These are phyloP conservation scores for Cryptosporidium xiaoi DNA, from an alignment of 169 alveolate species.

Conservation along the genomic window DNA sequence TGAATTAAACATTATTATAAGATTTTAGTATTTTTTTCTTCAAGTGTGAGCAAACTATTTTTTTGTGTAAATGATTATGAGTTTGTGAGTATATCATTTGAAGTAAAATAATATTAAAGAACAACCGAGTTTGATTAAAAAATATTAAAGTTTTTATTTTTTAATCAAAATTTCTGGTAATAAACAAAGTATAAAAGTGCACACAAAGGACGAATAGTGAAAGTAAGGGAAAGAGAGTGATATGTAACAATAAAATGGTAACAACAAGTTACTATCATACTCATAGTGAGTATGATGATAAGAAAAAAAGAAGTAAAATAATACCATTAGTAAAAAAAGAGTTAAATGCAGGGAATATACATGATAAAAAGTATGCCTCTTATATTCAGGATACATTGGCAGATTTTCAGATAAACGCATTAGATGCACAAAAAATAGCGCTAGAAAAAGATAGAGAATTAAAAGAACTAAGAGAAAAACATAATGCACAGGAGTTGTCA, in stretches of 20 bases:
- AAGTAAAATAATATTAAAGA: background rate
- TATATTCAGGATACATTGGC: slow-evolving; percentile 57
- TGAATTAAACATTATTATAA: background rate
- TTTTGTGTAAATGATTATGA: background rate
- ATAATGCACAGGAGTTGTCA: slow-evolving; percentile 4
- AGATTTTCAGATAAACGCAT: slow-evolving; percentile 48
- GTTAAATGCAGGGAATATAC: slow-evolving; percentile 1
- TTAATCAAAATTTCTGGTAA: background rate
- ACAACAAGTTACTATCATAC: too few relatives aligned
- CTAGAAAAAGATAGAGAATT: slow-evolving; percentile 65
- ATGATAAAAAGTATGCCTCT: slow-evolving; percentile 5
- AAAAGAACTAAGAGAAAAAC: slow-evolving; percentile 17
- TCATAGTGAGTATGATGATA: slow-evolving; percentile 4
- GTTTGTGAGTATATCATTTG: background rate
- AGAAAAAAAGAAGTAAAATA: slow-evolving; percentile 22
- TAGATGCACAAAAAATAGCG: slow-evolving; percentile 71
- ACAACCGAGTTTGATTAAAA: background rate
- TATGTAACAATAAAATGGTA: too few relatives aligned
- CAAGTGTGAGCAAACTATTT: background rate
- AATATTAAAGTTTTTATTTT: background rate
- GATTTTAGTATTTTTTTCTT: background rate
- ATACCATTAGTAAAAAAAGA: slow-evolving; percentile 23
- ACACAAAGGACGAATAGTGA: too few relatives aligned
- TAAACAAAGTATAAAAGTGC: background rate
- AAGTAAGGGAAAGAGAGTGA: too few relatives aligned